Conservation (phyloP, 2,329 filamentous ascomycete genomes). For the Ophiognomonia clavigignenti-juglandacearum region DNA sequence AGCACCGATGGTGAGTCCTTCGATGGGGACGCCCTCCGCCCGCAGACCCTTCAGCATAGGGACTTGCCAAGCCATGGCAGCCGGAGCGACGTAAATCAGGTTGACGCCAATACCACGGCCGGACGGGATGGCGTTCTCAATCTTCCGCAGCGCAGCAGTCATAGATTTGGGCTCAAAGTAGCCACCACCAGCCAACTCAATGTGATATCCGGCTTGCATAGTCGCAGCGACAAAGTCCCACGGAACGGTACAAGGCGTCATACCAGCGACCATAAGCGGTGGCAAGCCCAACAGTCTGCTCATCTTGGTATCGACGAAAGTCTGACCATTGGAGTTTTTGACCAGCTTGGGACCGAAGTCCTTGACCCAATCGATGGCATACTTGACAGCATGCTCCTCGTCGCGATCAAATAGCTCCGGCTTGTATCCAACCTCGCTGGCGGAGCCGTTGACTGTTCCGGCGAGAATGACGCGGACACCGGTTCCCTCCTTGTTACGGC, state of each 20-base stretch:
- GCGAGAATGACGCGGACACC: constrained; percentile 95
- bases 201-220: constrained; percentile 93
- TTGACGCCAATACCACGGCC: constrained; percentile 87
- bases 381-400: constrained; percentile 89
- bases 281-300: constrained; percentile 79
- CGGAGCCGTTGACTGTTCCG: constrained; percentile 85
- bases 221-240: constrained; percentile 91
- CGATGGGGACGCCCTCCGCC: constrained; percentile 82
- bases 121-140: constrained; percentile 76
- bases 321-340: constrained; percentile 82
- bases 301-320: constrained; percentile 96
- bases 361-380: constrained; percentile 95
- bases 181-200: constrained; percentile 84
- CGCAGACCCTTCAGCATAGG: constrained; percentile 75
- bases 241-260: constrained; percentile 85
- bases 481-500: constrained; percentile 98
- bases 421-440: constrained; percentile 93
- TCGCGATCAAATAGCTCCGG: constrained; percentile 96
- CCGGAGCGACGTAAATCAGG: constrained; percentile 85
- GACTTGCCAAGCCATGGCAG: constrained; percentile 90
- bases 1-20: constrained; percentile 87
- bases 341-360: constrained; percentile 91
- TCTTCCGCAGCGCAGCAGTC: constrained; percentile 77
- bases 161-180: constrained; percentile 81
- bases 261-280: constrained; percentile 85